phyloP scores from a whole-genome alignment of 306 rosid genomes.

The Comarum palustre region DNA sequence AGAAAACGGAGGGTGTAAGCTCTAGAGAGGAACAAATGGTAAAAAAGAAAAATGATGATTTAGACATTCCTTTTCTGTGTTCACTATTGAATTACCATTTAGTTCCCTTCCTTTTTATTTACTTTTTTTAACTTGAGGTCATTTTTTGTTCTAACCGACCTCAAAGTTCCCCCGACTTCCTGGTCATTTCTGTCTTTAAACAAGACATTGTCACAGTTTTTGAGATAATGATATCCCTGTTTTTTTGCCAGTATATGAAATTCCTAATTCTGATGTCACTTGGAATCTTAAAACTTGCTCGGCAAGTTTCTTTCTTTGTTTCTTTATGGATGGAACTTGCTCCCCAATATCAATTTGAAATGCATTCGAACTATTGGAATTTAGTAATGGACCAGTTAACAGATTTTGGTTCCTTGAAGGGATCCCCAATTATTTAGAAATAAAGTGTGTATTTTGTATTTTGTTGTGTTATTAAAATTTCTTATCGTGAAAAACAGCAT shows the following conservation, averaged over 20 bases:
- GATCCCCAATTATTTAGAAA: no score
- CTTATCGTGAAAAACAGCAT: no score
- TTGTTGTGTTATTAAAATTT: no score
- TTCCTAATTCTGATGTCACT: no score
- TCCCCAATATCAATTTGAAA: neutral
- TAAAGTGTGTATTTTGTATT: no score
- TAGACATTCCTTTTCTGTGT: neutral
- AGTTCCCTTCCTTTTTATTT: neutral
- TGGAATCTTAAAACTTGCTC: neutral
- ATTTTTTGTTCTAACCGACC: conserved; percentile 12
- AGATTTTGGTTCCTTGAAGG: neutral
- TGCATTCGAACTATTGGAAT: neutral
- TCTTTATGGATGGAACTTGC: neutral
- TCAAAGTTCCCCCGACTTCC: conserved; percentile 1
- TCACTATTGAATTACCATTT: neutral
- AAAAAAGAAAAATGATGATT: neutral
- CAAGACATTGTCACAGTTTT: neutral
- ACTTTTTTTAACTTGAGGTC: neutral
- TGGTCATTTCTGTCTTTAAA: neutral
- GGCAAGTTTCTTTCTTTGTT: neutral
- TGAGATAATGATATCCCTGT: neutral
- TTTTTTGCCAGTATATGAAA: neutral
- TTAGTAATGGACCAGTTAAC: neutral
- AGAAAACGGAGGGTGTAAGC: neutral
- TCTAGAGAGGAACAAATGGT: neutral